A percentile compares a stretch with the other conserved stretches of the same genome.
phyloP scores from a whole-genome alignment of 148 eudicot species.

The Dysphania ambrosioides region DNA sequence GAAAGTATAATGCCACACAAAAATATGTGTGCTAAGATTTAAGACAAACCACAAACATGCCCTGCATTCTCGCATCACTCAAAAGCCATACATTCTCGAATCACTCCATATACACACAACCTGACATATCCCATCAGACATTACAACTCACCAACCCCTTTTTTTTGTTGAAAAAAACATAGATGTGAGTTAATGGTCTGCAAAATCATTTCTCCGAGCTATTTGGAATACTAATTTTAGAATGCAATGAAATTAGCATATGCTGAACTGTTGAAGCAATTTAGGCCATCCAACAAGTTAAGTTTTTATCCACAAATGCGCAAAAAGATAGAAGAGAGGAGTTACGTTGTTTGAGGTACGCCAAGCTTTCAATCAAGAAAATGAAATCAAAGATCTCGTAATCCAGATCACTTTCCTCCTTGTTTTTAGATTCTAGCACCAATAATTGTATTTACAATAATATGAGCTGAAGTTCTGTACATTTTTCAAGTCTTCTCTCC shows the following conservation, averaged over 20 bases:
- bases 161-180: no score
- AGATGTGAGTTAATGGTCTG: not conserved
- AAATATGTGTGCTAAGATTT: no score
- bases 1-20: no score
- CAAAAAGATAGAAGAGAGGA: not conserved
- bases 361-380: not conserved
- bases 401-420: not conserved
- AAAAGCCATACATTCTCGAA: no score
- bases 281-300: slow-evolving; percentile 20
- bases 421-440: not conserved
- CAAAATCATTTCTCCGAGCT: not conserved
- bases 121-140: no score
- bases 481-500: not conserved
- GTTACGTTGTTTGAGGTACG: not conserved
- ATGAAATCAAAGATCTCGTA: not conserved
- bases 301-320: slow-evolving; percentile 2
- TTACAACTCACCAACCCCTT: no score
- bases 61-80: no score
- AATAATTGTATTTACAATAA: not conserved
- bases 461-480: not conserved
- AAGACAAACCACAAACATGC: no score
- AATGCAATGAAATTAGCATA: no score
- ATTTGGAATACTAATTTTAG: not conserved
- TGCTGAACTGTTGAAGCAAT: not conserved
- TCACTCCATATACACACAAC: no score